phyloP scores from a whole-genome alignment of 2,329 filamentous ascomycete genomes.

The Magnaporthiopsis rhizophila region DNA sequence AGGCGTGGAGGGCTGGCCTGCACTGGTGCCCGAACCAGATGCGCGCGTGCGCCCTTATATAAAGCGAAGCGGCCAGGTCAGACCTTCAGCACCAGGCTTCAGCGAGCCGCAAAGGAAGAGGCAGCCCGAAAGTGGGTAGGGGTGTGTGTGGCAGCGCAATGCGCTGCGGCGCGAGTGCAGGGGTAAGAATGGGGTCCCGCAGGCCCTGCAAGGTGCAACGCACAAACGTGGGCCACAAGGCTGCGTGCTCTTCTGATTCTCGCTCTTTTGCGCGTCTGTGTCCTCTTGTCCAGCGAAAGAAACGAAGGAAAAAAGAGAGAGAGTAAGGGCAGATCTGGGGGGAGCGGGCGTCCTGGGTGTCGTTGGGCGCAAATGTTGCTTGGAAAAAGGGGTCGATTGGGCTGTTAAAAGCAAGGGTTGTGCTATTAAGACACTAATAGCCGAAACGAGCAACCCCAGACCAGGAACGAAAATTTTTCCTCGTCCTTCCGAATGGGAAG shows the following conservation, averaged over 20 bases:
- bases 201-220: neutral
- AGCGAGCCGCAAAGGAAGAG: neutral
- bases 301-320: neutral
- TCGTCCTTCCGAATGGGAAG: neutral
- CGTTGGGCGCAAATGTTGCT: neutral
- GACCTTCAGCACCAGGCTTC: neutral
- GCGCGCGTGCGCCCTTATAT: neutral
- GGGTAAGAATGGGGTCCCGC: neutral
- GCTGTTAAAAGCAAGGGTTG: neutral
- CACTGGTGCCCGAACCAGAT: neutral
- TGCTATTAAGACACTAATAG: slow-evolving; percentile 1
- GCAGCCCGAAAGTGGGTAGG: neutral
- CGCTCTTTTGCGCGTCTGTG: neutral
- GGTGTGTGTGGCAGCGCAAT: neutral
- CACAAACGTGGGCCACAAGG: neutral
- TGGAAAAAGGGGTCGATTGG: neutral
- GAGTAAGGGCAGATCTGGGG: neutral
- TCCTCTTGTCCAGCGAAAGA: neutral
- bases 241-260: neutral
- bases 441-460: neutral
- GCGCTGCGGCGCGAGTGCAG: neutral
- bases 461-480: neutral
- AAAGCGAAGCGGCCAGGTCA: neutral
- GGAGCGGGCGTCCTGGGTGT: neutral
- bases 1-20: neutral